Evolutionary conservation across 176 grass and related monocot species (phyloP).

Genomic region (Musa beccarii): DNA sequence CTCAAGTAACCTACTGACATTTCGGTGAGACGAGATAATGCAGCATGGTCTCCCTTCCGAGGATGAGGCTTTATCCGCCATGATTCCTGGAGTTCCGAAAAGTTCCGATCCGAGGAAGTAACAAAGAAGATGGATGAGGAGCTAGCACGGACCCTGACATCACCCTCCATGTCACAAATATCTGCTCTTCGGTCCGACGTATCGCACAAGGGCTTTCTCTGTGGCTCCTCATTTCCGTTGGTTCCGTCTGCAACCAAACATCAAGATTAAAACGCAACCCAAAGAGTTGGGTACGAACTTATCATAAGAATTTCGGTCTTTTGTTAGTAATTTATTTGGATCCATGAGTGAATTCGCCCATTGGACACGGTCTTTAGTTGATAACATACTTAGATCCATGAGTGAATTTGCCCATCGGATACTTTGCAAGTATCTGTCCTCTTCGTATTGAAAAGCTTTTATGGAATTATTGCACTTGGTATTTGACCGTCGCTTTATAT

Average conservation of each 20-base stretch:
- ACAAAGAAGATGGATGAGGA: slow-evolving; percentile 22
- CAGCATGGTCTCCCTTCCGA: slow-evolving; percentile 61
- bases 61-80: slow-evolving; percentile 67
- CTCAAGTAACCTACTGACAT: slow-evolving; percentile 41
- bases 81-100: not conserved
- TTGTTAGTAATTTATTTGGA: not conserved
- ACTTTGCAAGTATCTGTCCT: not conserved
- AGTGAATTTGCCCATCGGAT: too few relatives aligned
- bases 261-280: not conserved
- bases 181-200: slow-evolving; percentile 36
- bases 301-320: not conserved
- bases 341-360: not conserved
- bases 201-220: slow-evolving; percentile 18
- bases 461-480: not conserved
- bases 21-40: slow-evolving; percentile 34
- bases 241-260: not conserved
- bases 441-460: too few relatives aligned
- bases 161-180: slow-evolving; percentile 62
- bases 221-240: not conserved
- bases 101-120: slow-evolving; percentile 23
- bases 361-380: not conserved
- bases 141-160: slow-evolving; percentile 47
- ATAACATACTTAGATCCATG: too few relatives aligned
- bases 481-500: not conserved
- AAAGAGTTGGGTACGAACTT: not conserved